phyloP scores from a whole-genome alignment of 306 rosid species.

The Ormosia semicastrata region DNA sequence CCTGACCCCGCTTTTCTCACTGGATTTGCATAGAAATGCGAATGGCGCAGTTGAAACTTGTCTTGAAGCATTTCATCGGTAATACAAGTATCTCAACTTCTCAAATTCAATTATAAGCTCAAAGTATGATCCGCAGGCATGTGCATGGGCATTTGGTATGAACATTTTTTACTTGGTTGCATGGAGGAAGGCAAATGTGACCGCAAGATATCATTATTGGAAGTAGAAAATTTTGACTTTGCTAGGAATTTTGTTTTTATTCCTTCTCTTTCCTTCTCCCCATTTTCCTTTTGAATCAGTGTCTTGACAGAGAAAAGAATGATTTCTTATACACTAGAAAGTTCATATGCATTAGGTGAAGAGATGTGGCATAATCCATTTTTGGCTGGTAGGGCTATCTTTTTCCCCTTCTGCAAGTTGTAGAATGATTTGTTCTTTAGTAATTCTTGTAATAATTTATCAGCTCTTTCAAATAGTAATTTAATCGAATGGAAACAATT shows the following conservation, averaged over 20 bases:
- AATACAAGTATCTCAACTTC: constrained; percentile 93
- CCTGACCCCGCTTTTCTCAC: constrained; percentile 87
- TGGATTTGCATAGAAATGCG: constrained; percentile 93
- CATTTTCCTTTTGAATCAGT: constrained; percentile 41
- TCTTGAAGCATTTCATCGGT: constrained; percentile 93
- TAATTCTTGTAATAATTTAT: constrained; percentile 65
- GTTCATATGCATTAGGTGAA: constrained; percentile 52
- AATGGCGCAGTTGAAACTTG: constrained; percentile 99
- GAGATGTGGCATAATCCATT: constrained; percentile 55
- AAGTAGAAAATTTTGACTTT: constrained; percentile 77
- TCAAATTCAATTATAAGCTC: constrained; percentile 85
- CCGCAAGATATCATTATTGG: constrained; percentile 85
- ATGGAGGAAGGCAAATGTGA: constrained; percentile 89
- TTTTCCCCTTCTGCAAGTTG: constrained; percentile 47
- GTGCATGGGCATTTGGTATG: constrained; percentile 99
- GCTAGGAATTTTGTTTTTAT: constrained; percentile 40
- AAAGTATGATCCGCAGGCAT: constrained; percentile 92
- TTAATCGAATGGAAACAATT: constrained; percentile 39
- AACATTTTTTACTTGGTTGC: constrained; percentile 88
- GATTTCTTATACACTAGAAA: constrained; percentile 63
- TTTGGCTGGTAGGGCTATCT: constrained; percentile 58
- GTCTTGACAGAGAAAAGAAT: constrained; percentile 46
- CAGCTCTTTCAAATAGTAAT: constrained; percentile 43
- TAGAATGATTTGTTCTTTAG: constrained; percentile 56
- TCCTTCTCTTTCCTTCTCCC: not conserved